Evolutionary conservation across 352 stramenopile genomes (phyloP).

Genomic region (Chrysophaeum taylorii): DNA sequence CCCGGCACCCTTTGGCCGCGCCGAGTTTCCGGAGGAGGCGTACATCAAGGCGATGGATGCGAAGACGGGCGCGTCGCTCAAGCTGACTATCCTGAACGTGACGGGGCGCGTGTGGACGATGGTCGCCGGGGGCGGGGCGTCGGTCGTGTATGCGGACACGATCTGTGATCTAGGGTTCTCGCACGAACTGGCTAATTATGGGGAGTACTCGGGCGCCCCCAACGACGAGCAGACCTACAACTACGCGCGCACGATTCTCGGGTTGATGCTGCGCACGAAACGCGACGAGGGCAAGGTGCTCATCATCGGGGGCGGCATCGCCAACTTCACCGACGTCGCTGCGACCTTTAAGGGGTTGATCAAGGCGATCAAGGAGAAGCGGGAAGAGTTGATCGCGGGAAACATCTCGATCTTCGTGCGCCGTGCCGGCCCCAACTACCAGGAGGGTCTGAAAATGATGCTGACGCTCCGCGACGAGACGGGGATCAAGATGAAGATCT

Average conservation of each 20-base stretch:
- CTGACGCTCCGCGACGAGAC: constrained; percentile 69
- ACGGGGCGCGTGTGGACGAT: constrained; percentile 89
- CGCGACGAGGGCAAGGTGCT: constrained; percentile 82
- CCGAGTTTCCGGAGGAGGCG: constrained; percentile 86
- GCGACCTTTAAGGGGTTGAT: constrained; percentile 95
- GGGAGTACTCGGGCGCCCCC: constrained; percentile 90
- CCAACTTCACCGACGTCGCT: constrained; percentile 94
- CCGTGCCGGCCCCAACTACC: constrained; percentile 87
- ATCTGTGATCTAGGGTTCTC: constrained; percentile 85
- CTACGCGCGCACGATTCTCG: constrained; percentile 90
- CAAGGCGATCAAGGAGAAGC: constrained; percentile 76
- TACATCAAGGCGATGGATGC: constrained; percentile 86
- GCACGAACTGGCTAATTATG: constrained; percentile 89
- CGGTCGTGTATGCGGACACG: constrained; percentile 91
- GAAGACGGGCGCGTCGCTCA: constrained; percentile 87
- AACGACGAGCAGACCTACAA: constrained; percentile 89
- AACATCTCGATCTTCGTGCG: constrained; percentile 77
- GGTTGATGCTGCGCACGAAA: constrained; percentile 81
- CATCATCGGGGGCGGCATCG: constrained; percentile 92
- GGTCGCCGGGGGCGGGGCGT: constrained; percentile 86
- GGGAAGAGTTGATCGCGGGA: constrained; percentile 67
- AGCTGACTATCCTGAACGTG: constrained; percentile 92
- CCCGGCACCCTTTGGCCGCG: constrained; percentile 82
- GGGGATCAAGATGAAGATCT: constrained; percentile 82
- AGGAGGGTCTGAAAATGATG: constrained; percentile 85